Evolutionary conservation across 2,329 filamentous ascomycete species (phyloP).

Genomic region (Alternaria sp.): DNA sequence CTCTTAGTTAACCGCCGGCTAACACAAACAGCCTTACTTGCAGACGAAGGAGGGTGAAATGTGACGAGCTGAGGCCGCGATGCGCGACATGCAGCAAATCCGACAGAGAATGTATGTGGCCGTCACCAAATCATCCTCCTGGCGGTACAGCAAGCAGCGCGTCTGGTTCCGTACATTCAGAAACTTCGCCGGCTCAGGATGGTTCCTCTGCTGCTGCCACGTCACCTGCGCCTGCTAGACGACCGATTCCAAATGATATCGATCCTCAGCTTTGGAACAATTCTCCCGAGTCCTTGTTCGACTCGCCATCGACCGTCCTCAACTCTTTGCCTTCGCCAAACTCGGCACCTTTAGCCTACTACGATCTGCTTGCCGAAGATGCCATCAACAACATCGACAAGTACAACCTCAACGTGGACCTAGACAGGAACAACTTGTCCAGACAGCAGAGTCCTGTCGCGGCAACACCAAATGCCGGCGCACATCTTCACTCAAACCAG

Average conservation of each 20-base stretch:
- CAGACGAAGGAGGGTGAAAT: slow-evolving; percentile 61
- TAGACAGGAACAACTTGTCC: slow-evolving; percentile 38
- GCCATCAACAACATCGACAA: slow-evolving; percentile 51
- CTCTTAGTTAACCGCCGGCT: slow-evolving; percentile 12
- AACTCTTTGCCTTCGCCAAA: slow-evolving; percentile 52
- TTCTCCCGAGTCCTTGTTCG: slow-evolving; percentile 46
- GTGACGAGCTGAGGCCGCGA: slow-evolving; percentile 58
- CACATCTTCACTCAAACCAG: slow-evolving; percentile 21
- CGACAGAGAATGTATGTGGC: slow-evolving; percentile 55
- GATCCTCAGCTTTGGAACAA: slow-evolving; percentile 32
- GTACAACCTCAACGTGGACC: slow-evolving; percentile 45
- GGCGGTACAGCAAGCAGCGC: slow-evolving; percentile 17
- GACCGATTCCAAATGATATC: slow-evolving; percentile 31
- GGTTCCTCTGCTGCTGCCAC: slow-evolving; percentile 15
- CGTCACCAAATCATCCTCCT: slow-evolving; percentile 22
- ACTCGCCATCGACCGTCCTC: slow-evolving; percentile 43
- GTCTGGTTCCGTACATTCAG: slow-evolving; percentile 21
- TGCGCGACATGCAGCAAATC: slow-evolving; percentile 58
- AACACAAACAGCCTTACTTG: slow-evolving; percentile 53
- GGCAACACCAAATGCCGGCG: slow-evolving; percentile 27
- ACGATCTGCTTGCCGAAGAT: slow-evolving; percentile 58
- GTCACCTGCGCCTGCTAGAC: slow-evolving; percentile 31
- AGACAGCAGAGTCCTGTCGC: slow-evolving; percentile 37
- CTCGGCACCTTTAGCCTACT: slow-evolving; percentile 59
- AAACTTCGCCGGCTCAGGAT: slow-evolving; percentile 28